Evolutionary conservation across 345 rosid species (phyloP), one percentile per base, ranked within the genome.

Genomic region (Salix koriyanagi): DNA sequence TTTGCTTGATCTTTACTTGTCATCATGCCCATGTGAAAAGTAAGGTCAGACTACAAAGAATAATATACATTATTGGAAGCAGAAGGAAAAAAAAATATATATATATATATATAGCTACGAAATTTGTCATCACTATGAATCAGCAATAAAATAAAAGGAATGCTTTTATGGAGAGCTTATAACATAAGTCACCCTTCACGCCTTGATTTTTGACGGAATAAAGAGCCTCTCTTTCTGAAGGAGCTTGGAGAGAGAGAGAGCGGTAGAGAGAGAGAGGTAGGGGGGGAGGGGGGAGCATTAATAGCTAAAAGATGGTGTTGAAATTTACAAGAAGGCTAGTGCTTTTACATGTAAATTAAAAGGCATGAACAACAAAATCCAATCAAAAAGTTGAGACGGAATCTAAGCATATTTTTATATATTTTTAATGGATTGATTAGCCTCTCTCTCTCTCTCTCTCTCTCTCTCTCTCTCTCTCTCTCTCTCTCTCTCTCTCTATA

Each of bases 181-280:
- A 73, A 50, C 71, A 39, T 36, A 74, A 74, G 81, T 44, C 41
- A 69, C 37, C 67, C 79, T 62, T 61, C 26, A 12, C 37, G 50
- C 39, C 58, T 73, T 72, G 37, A 62, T 81, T 21, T 52, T 77
- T 77, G 75, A 81, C 72, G 61, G 80, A 81, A 82, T 75, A 73
- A 81, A 77, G 80, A 39, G 14, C 18, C 19, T 18, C 64, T 9
- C 48, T 18, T 10, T 48, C 23, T 28, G 67, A n/a, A 9, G 28
- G 32, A n/a, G 11, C 26, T 15, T 23, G 5, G 26, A 68, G 26
- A 18, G 14, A 67, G 76, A 71, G 28, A 32, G 34, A 32, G 34
- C 3, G 32, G 3, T 2, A 32, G 34, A 32, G 34, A 32, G 12
- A 23, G 36, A 64, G 28, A 25, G 25, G 25, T 25, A 25, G 4